Evolutionary conservation across 768 basidiomycete genomes (phyloP).

Genomic region (Sarcomyxa edulis): DNA sequence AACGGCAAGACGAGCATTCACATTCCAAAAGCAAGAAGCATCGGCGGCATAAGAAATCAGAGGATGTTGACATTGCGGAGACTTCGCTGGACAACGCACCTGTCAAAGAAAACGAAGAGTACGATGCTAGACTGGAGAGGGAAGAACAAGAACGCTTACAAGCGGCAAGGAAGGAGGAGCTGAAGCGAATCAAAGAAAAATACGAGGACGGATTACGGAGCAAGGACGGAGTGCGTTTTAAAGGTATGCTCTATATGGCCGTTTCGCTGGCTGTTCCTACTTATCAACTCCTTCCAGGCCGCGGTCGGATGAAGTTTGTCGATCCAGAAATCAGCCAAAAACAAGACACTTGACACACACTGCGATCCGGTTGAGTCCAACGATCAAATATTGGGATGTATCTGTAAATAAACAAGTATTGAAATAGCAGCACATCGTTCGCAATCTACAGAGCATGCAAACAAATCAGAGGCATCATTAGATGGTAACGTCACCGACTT

Average conservation of each 20-base stretch:
- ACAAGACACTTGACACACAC: no score
- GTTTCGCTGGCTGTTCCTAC: background rate
- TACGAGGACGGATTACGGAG: slow-evolving; percentile 25
- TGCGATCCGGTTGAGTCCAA: no score
- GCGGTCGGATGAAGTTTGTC: slow-evolving; percentile 63
- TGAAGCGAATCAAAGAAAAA: slow-evolving; percentile 41
- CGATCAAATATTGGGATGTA: no score
- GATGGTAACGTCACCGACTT: slow-evolving; percentile 30
- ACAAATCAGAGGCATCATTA: slow-evolving; percentile 10
- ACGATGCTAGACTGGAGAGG: slow-evolving; percentile 61
- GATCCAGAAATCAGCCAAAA: slow-evolving; percentile 44
- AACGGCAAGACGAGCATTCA: slow-evolving; percentile 17
- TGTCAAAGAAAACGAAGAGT: slow-evolving; percentile 61
- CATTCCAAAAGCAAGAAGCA: slow-evolving; percentile 8
- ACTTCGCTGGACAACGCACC: slow-evolving; percentile 13
- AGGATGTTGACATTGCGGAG: slow-evolving; percentile 3
- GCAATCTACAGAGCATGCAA: no score
- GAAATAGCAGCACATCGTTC: no score
- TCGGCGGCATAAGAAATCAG: slow-evolving; percentile 9
- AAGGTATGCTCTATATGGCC: slow-evolving; percentile 34
- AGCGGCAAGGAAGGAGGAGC: slow-evolving; percentile 37
- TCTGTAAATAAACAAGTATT: no score
- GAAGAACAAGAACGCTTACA: slow-evolving; percentile 60
- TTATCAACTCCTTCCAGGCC: slow-evolving; percentile 30
- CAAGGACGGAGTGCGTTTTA: slow-evolving; percentile 54